Conservation (phyloP, 2,329 filamentous ascomycete species). For the Aspergillus pseudoterreus region DNA sequence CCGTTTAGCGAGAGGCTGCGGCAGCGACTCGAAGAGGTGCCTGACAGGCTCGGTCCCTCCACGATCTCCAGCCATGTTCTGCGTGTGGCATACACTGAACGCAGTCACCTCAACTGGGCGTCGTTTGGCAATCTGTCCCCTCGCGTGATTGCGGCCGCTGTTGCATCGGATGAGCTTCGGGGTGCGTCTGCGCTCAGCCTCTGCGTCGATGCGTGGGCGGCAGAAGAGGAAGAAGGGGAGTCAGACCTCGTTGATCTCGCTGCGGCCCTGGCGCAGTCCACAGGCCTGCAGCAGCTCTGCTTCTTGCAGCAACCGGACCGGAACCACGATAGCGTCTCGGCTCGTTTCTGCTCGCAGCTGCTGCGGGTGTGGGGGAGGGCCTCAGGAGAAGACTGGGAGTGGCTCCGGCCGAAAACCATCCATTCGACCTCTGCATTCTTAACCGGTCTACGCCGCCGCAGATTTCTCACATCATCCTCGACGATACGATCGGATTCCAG, state of each 20-base stretch:
- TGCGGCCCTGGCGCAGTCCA: conserved; percentile 7
- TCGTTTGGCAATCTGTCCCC: conserved; percentile 11
- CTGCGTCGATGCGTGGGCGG: conserved; percentile 5
- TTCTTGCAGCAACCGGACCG: conserved; percentile 9
- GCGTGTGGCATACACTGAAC: conserved; percentile 11
- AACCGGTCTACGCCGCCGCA: conserved; percentile 6
- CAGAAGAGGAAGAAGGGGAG: not conserved
- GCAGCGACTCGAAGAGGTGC: conserved; percentile 12
- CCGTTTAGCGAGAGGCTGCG: conserved; percentile 9
- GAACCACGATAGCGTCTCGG: conserved; percentile 9
- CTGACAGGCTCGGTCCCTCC: conserved; percentile 10
- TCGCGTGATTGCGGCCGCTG: conserved; percentile 9
- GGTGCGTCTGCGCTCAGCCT: conserved; percentile 14
- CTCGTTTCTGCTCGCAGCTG: conserved; percentile 7
- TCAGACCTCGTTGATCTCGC: conserved; percentile 5
- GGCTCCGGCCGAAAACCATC: conserved; percentile 9
- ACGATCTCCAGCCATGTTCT: conserved; percentile 9
- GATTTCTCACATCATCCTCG: conserved; percentile 1
- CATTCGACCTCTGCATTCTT: conserved; percentile 11
- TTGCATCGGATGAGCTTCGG: conserved; percentile 12
- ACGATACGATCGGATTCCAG: not conserved
- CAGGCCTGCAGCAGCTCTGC: conserved; percentile 11
- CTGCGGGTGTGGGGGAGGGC: not conserved
- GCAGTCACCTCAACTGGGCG: conserved; percentile 13
- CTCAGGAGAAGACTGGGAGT: conserved; percentile 5